A percentile compares a stretch with the other conserved stretches of the same genome.
Evolutionary conservation across 768 basidiomycete species (phyloP).

Genomic region (Albatrellus ellisii): DNA sequence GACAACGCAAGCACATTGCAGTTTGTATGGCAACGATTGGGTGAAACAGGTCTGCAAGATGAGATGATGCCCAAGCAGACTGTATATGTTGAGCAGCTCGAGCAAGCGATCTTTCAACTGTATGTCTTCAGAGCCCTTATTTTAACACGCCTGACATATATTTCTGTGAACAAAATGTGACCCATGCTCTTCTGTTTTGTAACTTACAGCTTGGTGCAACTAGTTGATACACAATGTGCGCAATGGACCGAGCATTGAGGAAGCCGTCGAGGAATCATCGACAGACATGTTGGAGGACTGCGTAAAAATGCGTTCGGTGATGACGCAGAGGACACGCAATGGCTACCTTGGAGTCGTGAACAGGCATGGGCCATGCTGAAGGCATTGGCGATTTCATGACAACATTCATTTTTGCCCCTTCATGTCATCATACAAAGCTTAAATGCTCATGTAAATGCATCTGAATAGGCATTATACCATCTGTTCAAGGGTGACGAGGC

Average conservation of each 20-base stretch:
- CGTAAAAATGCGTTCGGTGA: conserved; percentile 91
- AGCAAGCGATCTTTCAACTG: conserved; percentile 78
- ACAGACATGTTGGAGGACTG: conserved; percentile 66
- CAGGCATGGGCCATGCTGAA: conserved; percentile 83
- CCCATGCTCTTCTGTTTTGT: not conserved
- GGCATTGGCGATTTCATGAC: conserved; percentile 53
- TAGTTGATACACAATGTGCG: conserved; percentile 81
- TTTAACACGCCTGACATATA: too few relatives aligned
- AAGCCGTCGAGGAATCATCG: conserved; percentile 88
- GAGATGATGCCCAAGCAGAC: conserved; percentile 44
- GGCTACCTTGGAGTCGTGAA: conserved; percentile 69
- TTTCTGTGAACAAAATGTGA: not conserved
- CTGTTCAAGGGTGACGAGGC: conserved; percentile 90
- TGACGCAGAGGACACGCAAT: conserved; percentile 79
- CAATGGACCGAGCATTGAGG: conserved; percentile 54
- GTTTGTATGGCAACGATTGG: conserved; percentile 71
- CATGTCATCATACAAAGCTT: too few relatives aligned
- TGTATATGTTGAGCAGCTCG: conserved; percentile 59
- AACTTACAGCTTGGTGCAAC: not conserved
- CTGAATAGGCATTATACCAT: conserved; percentile 63
- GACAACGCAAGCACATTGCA: conserved; percentile 65
- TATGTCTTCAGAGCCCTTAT: too few relatives aligned
- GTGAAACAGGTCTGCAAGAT: conserved; percentile 37
- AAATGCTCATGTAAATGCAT: too few relatives aligned
- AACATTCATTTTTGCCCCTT: too few relatives aligned